phyloP scores from a whole-genome alignment of 2,329 filamentous ascomycete genomes.

The Teratosphaeria gauchensis region DNA sequence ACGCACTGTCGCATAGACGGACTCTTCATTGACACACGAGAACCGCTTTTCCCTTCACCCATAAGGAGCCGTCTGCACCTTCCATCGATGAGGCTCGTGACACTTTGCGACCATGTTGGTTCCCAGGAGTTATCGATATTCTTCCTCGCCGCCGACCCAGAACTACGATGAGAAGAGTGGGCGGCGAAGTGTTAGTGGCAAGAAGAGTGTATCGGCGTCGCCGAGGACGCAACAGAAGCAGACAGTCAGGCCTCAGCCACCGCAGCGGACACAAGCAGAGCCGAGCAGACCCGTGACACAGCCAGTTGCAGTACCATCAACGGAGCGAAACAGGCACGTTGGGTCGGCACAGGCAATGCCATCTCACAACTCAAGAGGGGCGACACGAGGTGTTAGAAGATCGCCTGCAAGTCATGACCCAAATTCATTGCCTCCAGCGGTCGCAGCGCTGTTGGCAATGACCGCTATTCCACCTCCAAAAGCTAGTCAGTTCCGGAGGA shows the following conservation, averaged over 20 bases:
- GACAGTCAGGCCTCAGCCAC: neutral
- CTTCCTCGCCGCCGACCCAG: constrained; percentile 24
- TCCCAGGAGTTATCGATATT: constrained; percentile 36
- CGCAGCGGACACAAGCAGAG: constrained; percentile 4
- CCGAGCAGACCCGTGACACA: constrained; percentile 6
- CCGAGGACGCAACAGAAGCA: neutral
- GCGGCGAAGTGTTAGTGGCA: constrained; percentile 3
- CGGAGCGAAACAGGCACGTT: constrained; percentile 5
- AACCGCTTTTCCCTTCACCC: neutral
- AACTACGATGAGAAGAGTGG: constrained; percentile 9
- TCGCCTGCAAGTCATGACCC: constrained; percentile 26
- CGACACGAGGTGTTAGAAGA: constrained; percentile 11
- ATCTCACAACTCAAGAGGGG: constrained; percentile 8
- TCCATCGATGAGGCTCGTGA: neutral
- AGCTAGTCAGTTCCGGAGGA: constrained; percentile 29
- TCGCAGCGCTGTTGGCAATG: constrained; percentile 49
- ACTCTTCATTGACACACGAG: neutral
- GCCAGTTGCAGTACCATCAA: constrained; percentile 12
- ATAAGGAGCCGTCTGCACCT: neutral
- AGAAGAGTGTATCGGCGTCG: neutral
- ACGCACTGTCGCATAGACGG: neutral
- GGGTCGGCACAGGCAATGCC: constrained; percentile 16
- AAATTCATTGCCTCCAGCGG: constrained; percentile 42
- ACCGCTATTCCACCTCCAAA: constrained; percentile 48
- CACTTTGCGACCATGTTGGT: constrained; percentile 31